Percentiles rank a stretch among this genome's conserved stretches.
Conservation (phyloP, 345 rosid species). For the Isatis tinctoria region DNA sequence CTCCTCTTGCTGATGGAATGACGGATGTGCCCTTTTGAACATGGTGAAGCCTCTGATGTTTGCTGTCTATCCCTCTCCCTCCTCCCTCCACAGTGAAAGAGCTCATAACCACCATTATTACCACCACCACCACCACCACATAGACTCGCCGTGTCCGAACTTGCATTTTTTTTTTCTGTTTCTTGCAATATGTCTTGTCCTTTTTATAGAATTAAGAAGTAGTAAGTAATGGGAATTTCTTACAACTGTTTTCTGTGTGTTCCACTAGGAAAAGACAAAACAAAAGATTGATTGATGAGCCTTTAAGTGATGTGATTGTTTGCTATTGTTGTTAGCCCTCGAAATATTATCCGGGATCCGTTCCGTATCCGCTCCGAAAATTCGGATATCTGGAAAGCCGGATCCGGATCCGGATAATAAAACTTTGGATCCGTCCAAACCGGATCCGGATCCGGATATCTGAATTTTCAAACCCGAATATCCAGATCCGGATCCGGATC, state of each 20-base stretch:
- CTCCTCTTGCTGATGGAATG: conserved; percentile 24
- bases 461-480: no score
- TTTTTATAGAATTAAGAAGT: conserved; percentile 6
- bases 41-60: conserved; percentile 16
- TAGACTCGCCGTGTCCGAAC: neutral
- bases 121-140: conserved; percentile 10
- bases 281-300: conserved; percentile 22
- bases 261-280: conserved; percentile 26
- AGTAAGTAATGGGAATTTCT: neutral
- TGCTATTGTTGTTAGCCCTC: conserved; percentile 5
- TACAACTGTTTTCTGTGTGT: conserved; percentile 12
- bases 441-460: no score
- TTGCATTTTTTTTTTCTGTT: conserved; percentile 21
- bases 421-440: no score
- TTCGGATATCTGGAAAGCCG: no score
- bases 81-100: conserved; percentile 26
- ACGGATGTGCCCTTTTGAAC: conserved; percentile 16
- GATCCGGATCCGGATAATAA: no score
- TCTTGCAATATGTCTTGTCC: conserved; percentile 11
- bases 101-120: conserved; percentile 12
- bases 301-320: conserved; percentile 13
- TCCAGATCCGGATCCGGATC: no score
- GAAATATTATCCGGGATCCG: no score
- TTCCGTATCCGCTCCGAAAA: no score
- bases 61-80: conserved; percentile 10